phyloP scores from a whole-genome alignment of 306 rosid species.

The Rubus parviflorus region DNA sequence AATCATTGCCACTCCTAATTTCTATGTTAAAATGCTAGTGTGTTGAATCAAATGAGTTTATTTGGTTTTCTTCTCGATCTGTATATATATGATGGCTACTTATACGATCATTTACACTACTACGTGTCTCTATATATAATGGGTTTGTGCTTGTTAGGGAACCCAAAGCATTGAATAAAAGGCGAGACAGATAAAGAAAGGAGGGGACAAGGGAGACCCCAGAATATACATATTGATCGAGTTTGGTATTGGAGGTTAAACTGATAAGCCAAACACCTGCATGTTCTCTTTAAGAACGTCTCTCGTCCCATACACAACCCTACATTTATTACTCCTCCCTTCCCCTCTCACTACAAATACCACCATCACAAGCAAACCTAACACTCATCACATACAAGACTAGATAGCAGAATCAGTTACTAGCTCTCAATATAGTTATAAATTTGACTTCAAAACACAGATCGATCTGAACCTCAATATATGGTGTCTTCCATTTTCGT shows the following conservation, averaged over 20 bases:
- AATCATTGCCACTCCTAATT: background rate
- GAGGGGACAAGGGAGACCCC: constrained; percentile 65
- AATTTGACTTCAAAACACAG: constrained; percentile 1
- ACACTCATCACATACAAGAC: background rate
- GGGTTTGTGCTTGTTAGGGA: constrained; percentile 8
- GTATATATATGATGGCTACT: background rate
- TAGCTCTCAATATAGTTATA: background rate
- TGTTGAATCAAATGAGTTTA: background rate
- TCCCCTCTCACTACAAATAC: constrained; percentile 34
- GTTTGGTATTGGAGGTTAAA: constrained; percentile 42
- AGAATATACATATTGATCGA: constrained; percentile 33
- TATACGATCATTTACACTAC: background rate
- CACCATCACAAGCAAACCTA: constrained; percentile 8
- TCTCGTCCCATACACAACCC: constrained; percentile 39
- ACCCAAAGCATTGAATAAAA: constrained; percentile 2
- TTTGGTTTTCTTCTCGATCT: background rate
- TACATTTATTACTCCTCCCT: constrained; percentile 58
- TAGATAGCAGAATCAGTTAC: background rate
- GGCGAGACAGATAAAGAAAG: background rate
- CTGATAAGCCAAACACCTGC: constrained; percentile 74
- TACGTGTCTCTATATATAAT: constrained; percentile 1
- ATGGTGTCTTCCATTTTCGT: constrained; percentile 48
- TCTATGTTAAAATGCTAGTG: background rate
- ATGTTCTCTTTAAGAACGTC: constrained; percentile 79
- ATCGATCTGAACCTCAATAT: background rate